Percentiles rank a stretch among this genome's conserved stretches.
phyloP scores from a whole-genome alignment of 345 rosid genomes.

The Arabidopsis arenosa region DNA sequence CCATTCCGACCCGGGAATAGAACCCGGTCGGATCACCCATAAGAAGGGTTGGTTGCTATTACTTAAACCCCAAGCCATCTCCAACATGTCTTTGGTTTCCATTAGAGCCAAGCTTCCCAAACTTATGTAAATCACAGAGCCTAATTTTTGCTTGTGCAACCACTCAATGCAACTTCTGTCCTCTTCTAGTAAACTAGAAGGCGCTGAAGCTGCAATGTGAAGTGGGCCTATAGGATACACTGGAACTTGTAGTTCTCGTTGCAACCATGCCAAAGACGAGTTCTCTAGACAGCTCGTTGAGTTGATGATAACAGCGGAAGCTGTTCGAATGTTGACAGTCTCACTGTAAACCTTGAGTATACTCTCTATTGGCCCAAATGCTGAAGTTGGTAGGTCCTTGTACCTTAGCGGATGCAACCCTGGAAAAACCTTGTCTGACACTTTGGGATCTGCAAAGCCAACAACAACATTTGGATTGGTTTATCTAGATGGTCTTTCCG shows the following conservation, averaged over 20 bases:
- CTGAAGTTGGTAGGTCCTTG: conserved; percentile 46
- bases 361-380: conserved; percentile 37
- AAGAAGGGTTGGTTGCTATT: conserved; percentile 54
- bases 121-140: conserved; percentile 64
- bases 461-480: background rate
- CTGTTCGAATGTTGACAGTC: conserved; percentile 32
- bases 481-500: background rate
- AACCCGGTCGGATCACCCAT: conserved; percentile 56
- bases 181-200: conserved; percentile 49
- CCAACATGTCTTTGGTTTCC: conserved; percentile 37
- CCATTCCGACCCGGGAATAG: conserved; percentile 37
- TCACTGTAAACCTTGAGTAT: conserved; percentile 32
- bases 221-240: conserved; percentile 48
- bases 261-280: conserved; percentile 37
- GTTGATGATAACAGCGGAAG: conserved; percentile 45
- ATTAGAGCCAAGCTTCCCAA: conserved; percentile 60
- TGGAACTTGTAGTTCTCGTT: conserved; percentile 36
- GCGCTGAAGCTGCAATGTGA: conserved; percentile 38
- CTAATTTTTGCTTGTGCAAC: conserved; percentile 51
- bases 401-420: conserved; percentile 46
- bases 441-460: conserved; percentile 18
- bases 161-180: conserved; percentile 56
- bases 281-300: conserved; percentile 42
- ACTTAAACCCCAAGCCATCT: conserved; percentile 52
- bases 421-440: conserved; percentile 34